Evolutionary conservation across 352 stramenopile species (phyloP), one percentile per base, ranked within the genome.

Genomic region (Saprolegnia diclina): DNA sequence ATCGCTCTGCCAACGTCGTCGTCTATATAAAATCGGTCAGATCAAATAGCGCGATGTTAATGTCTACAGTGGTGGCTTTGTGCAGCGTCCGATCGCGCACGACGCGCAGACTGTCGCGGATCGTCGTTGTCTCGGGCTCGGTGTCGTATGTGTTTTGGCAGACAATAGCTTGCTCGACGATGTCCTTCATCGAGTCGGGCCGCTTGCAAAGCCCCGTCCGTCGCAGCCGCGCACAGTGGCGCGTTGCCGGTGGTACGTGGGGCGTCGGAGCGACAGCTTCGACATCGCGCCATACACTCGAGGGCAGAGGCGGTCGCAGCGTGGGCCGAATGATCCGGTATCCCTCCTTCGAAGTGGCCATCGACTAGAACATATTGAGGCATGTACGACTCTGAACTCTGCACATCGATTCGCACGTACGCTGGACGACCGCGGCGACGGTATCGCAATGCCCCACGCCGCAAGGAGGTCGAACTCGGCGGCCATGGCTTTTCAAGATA

Each of bases 381-480:
- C 21, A 29, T 45, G 32, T 24, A 24, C 19, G 19, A 16, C 35
- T 6, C 26, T 48, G 40, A 40, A 14, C 35, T 9, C 13, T 29
- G n/a, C 16, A 7, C n/a, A 52, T 48, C 44, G 4, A 18, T 14
- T 38, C 37, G 6, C 26, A 44, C 5, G n/a, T 22, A 44, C 13
- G 14, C 10, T 18, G 29, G 37, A 4, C 56, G 6, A 40, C 21
- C 2, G 9, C 37, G 50, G 37, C 57, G 52, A 37, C 13, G 37
- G 57, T 9, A 66, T 42, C 5, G 21, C 16, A 16, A 66, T 22
- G 16, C 35, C 32, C 57, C 57, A 66, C n/a, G 57, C 57, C 18
- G 37, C 32, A 14, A 66, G 57, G 18, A 66, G 37, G 57, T 42
- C 50, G 57, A 42, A 66, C 57, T 66, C 57, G n/a, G n/a, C n/a